phyloP scores from a whole-genome alignment of 148 eudicot genomes.

The Pouteria glomerata region DNA sequence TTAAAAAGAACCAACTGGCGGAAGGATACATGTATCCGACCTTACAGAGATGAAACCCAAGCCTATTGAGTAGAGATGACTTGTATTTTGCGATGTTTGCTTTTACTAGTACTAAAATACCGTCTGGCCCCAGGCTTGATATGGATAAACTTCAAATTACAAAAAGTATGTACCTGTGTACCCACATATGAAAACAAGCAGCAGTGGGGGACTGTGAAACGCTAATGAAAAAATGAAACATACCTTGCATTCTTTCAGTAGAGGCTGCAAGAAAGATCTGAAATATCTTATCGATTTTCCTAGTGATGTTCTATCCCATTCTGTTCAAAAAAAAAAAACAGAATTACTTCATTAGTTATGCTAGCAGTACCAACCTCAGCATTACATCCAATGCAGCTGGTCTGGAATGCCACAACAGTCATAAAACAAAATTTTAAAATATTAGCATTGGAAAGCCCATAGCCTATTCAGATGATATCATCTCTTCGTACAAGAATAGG shows the following conservation, averaged over 20 bases:
- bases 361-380: not conserved
- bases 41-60: not conserved
- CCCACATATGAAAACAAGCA: too few relatives aligned
- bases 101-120: not conserved
- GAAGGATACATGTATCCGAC: not conserved
- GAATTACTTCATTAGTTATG: not conserved
- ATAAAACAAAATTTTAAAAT: not conserved
- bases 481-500: too few relatives aligned
- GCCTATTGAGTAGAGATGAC: not conserved
- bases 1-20: not conserved
- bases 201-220: not conserved
- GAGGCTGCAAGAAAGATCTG: slow-evolving; percentile 79
- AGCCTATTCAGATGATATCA: too few relatives aligned
- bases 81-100: not conserved
- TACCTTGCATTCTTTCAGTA: slow-evolving; percentile 92
- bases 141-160: too few relatives aligned
- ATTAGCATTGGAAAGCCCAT: too few relatives aligned
- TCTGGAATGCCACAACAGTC: not conserved
- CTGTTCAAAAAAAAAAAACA: slow-evolving; percentile 30
- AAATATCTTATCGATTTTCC: slow-evolving; percentile 74
- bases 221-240: too few relatives aligned
- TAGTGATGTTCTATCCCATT: slow-evolving; percentile 74
- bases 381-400: not conserved
- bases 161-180: not conserved
- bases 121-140: not conserved